phyloP scores from a whole-genome alignment of 2,329 filamentous ascomycete genomes.

The Sphaceloma murrayae region DNA sequence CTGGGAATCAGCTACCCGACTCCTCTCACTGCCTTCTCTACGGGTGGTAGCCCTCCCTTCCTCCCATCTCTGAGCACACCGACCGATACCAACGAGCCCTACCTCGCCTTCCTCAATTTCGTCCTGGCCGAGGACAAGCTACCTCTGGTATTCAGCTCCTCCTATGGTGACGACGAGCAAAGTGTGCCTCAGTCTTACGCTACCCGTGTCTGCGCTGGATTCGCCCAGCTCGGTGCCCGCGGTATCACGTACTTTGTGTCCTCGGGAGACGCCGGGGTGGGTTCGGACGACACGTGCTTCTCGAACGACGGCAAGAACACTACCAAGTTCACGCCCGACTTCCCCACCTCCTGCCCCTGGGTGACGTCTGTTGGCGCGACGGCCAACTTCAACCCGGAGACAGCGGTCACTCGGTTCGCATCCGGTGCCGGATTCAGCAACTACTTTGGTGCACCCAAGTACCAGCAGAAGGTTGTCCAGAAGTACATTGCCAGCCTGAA shows the following conservation, averaged over 20 bases:
- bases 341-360: constrained; percentile 21
- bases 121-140: constrained; percentile 38
- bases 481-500: constrained; percentile 9
- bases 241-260: constrained; percentile 53
- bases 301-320: constrained; percentile 18
- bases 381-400: constrained; percentile 17
- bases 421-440: constrained; percentile 23
- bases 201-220: constrained; percentile 50
- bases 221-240: constrained; percentile 53
- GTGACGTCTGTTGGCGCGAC: constrained; percentile 35
- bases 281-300: constrained; percentile 30
- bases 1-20: constrained; percentile 46
- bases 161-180: constrained; percentile 57
- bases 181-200: constrained; percentile 51
- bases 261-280: constrained; percentile 52
- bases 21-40: constrained; percentile 49
- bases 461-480: constrained; percentile 14
- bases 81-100: constrained; percentile 52
- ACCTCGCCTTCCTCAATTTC: constrained; percentile 45
- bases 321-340: constrained; percentile 18
- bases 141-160: constrained; percentile 51
- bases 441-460: constrained; percentile 1
- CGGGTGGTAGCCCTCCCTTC: constrained; percentile 48
- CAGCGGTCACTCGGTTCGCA: constrained; percentile 37
- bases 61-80: constrained; percentile 39